Conservation (phyloP, 2,329 filamentous ascomycete species). For the Thyridium curvatum region DNA sequence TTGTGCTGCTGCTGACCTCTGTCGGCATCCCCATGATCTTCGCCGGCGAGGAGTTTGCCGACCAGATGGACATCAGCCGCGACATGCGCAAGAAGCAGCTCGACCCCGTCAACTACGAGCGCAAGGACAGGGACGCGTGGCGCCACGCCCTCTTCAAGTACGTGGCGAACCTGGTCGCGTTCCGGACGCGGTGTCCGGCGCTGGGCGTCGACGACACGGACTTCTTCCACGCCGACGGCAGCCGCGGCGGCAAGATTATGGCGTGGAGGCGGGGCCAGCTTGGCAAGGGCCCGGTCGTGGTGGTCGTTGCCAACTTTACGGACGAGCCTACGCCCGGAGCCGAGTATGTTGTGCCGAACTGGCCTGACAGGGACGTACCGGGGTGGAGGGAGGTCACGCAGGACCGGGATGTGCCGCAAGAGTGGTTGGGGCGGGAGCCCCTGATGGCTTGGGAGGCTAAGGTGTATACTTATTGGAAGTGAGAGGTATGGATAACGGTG, state of each 20-base stretch:
- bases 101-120: conserved; percentile 16
- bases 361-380: conserved; percentile 7
- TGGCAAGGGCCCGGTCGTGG: conserved; percentile 5
- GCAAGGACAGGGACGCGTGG: conserved; percentile 14
- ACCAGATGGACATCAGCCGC: conserved; percentile 15
- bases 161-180: conserved; percentile 12
- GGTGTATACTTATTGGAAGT: conserved; percentile 14
- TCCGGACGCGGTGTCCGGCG: conserved; percentile 14
- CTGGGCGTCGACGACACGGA: conserved; percentile 14
- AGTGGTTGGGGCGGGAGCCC: conserved; percentile 16
- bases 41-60: conserved; percentile 18
- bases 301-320: conserved; percentile 15
- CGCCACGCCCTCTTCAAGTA: conserved; percentile 13
- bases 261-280: conserved; percentile 5
- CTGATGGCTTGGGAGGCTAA: conserved; percentile 16
- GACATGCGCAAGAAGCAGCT: conserved; percentile 15
- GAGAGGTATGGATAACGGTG: no score
- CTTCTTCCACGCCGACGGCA: conserved; percentile 14
- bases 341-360: conserved; percentile 14
- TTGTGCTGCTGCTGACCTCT: conserved; percentile 14
- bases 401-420: conserved; percentile 10
- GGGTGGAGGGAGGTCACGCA: conserved; percentile 17
- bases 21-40: conserved; percentile 19
- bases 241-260: conserved; percentile 12
- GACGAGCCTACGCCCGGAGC: conserved; percentile 11